Conservation (phyloP, 1,139 yeast species). For the Kodamaea ohmeri region DNA sequence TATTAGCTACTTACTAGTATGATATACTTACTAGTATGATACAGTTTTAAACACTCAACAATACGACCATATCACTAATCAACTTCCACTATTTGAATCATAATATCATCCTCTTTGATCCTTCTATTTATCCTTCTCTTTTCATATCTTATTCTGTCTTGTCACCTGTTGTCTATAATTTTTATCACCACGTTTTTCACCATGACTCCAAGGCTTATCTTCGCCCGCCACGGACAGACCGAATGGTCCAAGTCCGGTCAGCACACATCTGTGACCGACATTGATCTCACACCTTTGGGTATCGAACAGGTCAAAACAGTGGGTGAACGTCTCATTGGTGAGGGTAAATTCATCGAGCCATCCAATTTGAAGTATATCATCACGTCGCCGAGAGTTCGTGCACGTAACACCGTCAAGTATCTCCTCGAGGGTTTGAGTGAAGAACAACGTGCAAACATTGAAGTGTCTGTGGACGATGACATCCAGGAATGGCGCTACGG, state of each 20-base stretch:
- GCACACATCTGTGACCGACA: constrained; percentile 81
- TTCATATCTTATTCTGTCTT: too few relatives aligned
- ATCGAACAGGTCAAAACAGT: constrained; percentile 71
- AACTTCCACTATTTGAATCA: too few relatives aligned
- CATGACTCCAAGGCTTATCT: constrained; percentile 67
- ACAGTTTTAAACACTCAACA: too few relatives aligned
- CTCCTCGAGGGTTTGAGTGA: constrained; percentile 50
- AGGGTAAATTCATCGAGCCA: constrained; percentile 54
- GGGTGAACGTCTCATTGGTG: constrained; percentile 67
- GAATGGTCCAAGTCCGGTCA: constrained; percentile 95
- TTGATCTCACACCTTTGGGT: constrained; percentile 76
- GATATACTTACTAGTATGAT: too few relatives aligned
- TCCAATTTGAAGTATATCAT: constrained; percentile 58
- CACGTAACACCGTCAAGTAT: constrained; percentile 66
- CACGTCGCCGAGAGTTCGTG: constrained; percentile 79
- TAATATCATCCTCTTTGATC: too few relatives aligned
- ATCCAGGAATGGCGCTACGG: constrained; percentile 96
- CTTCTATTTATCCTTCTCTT: too few relatives aligned
- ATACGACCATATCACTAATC: too few relatives aligned
- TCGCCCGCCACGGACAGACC: constrained; percentile 88
- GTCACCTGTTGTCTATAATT: too few relatives aligned
- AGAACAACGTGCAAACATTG: constrained; percentile 42
- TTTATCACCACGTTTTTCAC: background rate
- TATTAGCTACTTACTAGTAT: too few relatives aligned
- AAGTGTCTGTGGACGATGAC: constrained; percentile 58